A percentile compares a stretch with the other conserved stretches of the same genome.
Evolutionary conservation across 2,329 filamentous ascomycete genomes (phyloP).

Genomic region (Aspergillus udagawae): DNA sequence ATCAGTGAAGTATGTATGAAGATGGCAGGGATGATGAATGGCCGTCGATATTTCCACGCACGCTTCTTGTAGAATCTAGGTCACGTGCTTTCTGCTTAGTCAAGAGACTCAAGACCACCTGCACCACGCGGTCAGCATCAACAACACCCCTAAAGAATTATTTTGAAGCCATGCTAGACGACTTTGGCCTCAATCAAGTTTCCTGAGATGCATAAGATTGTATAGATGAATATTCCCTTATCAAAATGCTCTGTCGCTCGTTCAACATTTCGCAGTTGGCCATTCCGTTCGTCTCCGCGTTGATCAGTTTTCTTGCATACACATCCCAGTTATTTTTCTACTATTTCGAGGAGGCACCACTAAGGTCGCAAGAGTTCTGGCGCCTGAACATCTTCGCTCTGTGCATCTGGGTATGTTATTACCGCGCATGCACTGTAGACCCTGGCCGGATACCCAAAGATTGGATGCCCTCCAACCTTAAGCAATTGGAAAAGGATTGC

Average conservation of each 20-base stretch:
- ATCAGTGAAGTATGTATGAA: background rate
- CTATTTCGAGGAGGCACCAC: conserved; percentile 50
- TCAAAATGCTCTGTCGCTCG: conserved; percentile 15
- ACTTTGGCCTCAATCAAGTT: background rate
- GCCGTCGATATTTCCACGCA: conserved; percentile 14
- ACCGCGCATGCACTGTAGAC: conserved; percentile 55
- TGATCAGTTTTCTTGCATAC: conserved; percentile 59
- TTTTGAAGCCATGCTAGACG: background rate
- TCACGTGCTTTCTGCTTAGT: conserved; percentile 9
- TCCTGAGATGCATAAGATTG: background rate
- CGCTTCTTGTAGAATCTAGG: background rate
- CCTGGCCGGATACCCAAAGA: conserved; percentile 52
- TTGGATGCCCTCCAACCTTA: conserved; percentile 27
- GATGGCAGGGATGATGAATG: background rate
- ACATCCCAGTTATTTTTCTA: conserved; percentile 57
- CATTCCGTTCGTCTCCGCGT: conserved; percentile 49
- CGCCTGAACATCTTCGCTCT: conserved; percentile 53
- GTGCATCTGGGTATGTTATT: conserved; percentile 57
- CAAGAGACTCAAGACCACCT: conserved; percentile 6
- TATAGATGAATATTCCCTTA: background rate
- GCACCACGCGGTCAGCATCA: background rate
- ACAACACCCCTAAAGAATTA: conserved; percentile 1
- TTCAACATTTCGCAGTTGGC: conserved; percentile 43
- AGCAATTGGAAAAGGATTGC: conserved; percentile 17
- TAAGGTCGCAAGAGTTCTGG: conserved; percentile 48